Conservation (phyloP, 164 flowering plant genomes). For the Echeveria elegans region DNA sequence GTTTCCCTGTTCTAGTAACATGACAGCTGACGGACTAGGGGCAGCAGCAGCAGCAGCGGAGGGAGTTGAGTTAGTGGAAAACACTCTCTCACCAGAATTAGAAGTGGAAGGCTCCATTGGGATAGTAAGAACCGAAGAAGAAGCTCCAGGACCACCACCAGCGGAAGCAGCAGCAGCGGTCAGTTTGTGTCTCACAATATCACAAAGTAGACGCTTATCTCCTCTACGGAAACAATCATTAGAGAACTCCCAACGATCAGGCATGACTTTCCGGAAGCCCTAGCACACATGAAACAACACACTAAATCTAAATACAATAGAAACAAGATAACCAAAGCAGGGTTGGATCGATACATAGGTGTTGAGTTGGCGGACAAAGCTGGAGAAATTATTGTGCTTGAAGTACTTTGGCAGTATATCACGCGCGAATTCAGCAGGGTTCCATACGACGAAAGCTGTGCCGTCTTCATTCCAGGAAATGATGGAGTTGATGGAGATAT, state of each 20-base stretch:
- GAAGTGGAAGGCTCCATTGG: neutral
- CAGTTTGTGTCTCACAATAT: slow-evolving; percentile 50
- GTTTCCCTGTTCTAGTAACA: slow-evolving; percentile 46
- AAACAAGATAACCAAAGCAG: neutral
- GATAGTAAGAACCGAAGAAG: neutral
- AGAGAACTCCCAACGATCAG: slow-evolving; percentile 67
- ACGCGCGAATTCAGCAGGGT: slow-evolving; percentile 57
- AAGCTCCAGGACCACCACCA: neutral
- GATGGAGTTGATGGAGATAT: slow-evolving; percentile 38
- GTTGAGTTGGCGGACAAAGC: slow-evolving; percentile 49
- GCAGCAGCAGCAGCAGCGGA: slow-evolving; percentile 3
- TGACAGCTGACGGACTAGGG: slow-evolving; percentile 11
- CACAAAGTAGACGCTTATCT: slow-evolving; percentile 39
- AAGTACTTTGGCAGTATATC: slow-evolving; percentile 63
- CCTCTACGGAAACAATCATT: slow-evolving; percentile 53
- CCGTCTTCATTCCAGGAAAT: slow-evolving; percentile 72
- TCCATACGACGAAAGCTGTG: slow-evolving; percentile 52
- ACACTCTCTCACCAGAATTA: neutral
- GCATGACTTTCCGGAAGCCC: slow-evolving; percentile 64
- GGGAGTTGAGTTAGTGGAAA: neutral
- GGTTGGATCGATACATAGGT: slow-evolving; percentile 30
- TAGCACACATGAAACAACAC: slow-evolving; percentile 11
- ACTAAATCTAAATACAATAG: neutral
- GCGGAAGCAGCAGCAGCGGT: slow-evolving; percentile 6
- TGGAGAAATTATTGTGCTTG: slow-evolving; percentile 63